Conservation (phyloP, 2,329 filamentous ascomycete species). For the Paracorniculantispora psalliotae region DNA sequence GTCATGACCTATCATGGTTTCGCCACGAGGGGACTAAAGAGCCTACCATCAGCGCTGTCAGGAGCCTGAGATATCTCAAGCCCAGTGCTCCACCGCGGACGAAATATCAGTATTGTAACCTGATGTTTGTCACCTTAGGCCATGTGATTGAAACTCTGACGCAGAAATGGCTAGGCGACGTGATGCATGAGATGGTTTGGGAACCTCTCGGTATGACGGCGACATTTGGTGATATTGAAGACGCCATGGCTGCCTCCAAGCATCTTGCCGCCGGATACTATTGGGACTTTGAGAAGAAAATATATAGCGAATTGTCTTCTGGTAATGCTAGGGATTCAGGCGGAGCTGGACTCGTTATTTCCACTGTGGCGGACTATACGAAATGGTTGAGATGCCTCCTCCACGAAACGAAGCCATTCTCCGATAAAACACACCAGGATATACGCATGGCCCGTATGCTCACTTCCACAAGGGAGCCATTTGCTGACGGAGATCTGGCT, state of each 20-base stretch:
- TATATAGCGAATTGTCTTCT: constrained; percentile 22
- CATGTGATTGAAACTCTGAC: constrained; percentile 35
- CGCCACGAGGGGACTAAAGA: too few relatives aligned
- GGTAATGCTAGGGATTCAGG: constrained; percentile 21
- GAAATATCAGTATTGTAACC: constrained; percentile 40
- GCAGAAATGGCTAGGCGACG: constrained; percentile 27
- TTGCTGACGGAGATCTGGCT: constrained; percentile 2
- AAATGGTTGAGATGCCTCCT: constrained; percentile 26
- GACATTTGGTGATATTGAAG: constrained; percentile 19
- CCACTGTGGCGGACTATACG: constrained; percentile 31
- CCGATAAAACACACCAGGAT: constrained; percentile 17
- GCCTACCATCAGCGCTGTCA: too few relatives aligned
- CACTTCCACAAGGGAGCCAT: constrained; percentile 24
- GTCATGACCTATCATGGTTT: too few relatives aligned
- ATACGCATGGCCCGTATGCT: constrained; percentile 16
- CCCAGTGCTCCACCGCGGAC: too few relatives aligned
- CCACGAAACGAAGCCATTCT: constrained; percentile 17
- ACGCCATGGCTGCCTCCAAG: constrained; percentile 12
- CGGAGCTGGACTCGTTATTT: constrained; percentile 38
- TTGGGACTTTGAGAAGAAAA: constrained; percentile 25
- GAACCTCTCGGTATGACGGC: constrained; percentile 36
- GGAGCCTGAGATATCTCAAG: too few relatives aligned
- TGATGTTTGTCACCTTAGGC: constrained; percentile 37
- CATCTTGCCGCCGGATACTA: constrained; percentile 33
- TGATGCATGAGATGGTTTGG: constrained; percentile 34